phyloP scores from a whole-genome alignment of 2,329 filamentous ascomycete genomes.

The Pleurostoma richardsiae region DNA sequence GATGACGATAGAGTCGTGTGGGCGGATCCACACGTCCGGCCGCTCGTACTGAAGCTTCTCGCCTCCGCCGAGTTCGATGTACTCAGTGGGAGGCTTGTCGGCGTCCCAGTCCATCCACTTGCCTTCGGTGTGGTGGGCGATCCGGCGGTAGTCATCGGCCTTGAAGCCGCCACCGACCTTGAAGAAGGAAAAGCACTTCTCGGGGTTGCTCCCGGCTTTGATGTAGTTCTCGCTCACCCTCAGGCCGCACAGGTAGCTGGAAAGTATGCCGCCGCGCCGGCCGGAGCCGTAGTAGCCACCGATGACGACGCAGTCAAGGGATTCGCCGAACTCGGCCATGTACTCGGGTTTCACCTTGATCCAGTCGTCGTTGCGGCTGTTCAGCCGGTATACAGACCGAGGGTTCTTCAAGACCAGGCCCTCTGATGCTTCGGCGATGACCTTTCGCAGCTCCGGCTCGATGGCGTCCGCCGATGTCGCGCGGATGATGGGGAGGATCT shows the following conservation, averaged over 20 bases:
- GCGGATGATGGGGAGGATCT: constrained; percentile 69
- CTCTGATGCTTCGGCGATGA: constrained; percentile 83
- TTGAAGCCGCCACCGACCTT: constrained; percentile 95
- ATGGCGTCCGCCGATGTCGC: constrained; percentile 67
- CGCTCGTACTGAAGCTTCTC: constrained; percentile 65
- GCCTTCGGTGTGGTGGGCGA: constrained; percentile 79
- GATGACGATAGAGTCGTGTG: constrained; percentile 80
- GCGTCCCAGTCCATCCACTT: constrained; percentile 88
- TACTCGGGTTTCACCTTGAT: constrained; percentile 99
- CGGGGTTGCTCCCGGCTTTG: constrained; percentile 51
- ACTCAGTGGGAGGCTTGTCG: constrained; percentile 69
- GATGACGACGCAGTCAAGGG: constrained; percentile 81
- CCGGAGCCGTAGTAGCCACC: constrained; percentile 93
- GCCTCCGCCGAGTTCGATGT: constrained; percentile 77
- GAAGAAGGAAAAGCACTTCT: constrained; percentile 91
- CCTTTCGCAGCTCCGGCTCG: constrained; percentile 71
- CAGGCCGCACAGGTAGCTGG: constrained; percentile 87
- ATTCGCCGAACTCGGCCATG: constrained; percentile 94
- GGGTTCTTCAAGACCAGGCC: constrained; percentile 94
- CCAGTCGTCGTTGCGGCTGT: constrained; percentile 92
- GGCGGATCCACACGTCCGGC: constrained; percentile 91
- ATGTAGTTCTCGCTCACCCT: constrained; percentile 67
- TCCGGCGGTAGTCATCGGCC: constrained; percentile 76
- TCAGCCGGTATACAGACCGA: constrained; percentile 76
- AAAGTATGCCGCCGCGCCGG: constrained; percentile 72